Base-by-base conservation (phyloP, 768 basidiomycete species). In the Mycena galopus region DNA sequence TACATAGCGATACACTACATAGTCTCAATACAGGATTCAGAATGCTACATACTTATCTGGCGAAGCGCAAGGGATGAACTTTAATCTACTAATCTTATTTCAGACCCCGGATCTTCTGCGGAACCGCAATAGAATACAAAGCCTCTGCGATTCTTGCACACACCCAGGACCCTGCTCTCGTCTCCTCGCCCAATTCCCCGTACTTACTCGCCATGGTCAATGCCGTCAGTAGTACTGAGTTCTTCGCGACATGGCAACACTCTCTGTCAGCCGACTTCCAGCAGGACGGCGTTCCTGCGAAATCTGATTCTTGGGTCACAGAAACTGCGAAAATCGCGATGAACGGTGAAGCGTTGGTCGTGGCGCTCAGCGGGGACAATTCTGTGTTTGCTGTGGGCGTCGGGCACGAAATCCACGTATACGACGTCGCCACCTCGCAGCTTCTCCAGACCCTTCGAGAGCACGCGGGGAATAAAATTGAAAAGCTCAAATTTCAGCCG, bases 401-500 rank as follows among this genome's bases (percentile, higher is more conserved):
- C 7, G 53, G 51, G 0, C 17, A 17, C 21, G 39, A 69, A 19
- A 47, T 69, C 21, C 42, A 27, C 19, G 51, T 69, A 4, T 69
- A 63, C 51, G 68, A 69, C 16, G 27, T 47, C 21, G 25, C 53
- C 17, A 44, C 68, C 2, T 30, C 53, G 30, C 27, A 33, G 37
- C 60, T 62, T 19, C 32, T 61, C 21, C 67, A 42, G n/a, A 68
- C 59, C 14, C 27, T 63, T 25, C 58, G 27, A 0, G 67, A 59
- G n/a, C 59, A 61, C 35, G 29, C 53, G 9, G 60, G 68, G 27
- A 11, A 56, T 8, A 25, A 56, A 8, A 30, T 37, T 5, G 55
- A 19, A 47, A 17, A 6, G 1, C 60, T 69, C 50, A 37, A 63
- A 32, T 69, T 69, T 21, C 68, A 69, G n/a, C 68, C 68, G 3